Evolutionary conservation across 768 basidiomycete genomes (phyloP), one percentile per base, ranked within the genome.

Genomic region (Amanita pallidorosea): DNA sequence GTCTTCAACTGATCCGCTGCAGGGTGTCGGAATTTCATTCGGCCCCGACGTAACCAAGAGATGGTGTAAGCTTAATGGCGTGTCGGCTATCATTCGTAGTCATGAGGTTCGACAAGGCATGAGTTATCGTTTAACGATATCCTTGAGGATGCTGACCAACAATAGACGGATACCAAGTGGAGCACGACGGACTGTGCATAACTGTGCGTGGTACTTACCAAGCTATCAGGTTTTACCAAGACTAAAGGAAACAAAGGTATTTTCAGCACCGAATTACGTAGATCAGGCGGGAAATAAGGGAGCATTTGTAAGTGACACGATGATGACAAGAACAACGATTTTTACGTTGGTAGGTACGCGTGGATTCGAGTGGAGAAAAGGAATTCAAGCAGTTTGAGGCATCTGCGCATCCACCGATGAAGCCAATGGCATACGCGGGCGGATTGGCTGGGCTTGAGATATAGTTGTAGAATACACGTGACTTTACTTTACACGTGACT

Each of bases 21-120:
- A 91, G 87, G 96, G 96, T 47, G 93, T 98, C 53, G 96, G 96
- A 18, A 84, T 96, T 55, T 81, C 85, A 4, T 99, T 99, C 65
- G 96, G 96, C 13, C 94, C 95, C 0, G 93, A 95, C 61, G 87
- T 97, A 15, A 96, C 93, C 2, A 79, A 76, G 60, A 69, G 78
- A 51, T 97, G 93, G 92, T 96, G 94, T 62, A 76, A 80, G 34
- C 70, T 85, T 23, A 96, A 96, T 63, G 77, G 81, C 13, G 78
- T 97, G 43, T 83, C 91, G 20, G 91, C 89, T 5, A 74, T 99
- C 51, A 85, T 97, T 55, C 86, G 96, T 45, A 92, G 88, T 57
- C 96, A 99, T 63, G 96, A 99, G 76, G 95, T 98, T 49, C 81
- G 96, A 53, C 88, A 92, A 74, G 80, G 85, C 83, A 58, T 53